These are phyloP conservation scores for Didymella glomerata DNA, from an alignment of 2,329 filamentous ascomycete species.

Conservation along the genomic window DNA sequence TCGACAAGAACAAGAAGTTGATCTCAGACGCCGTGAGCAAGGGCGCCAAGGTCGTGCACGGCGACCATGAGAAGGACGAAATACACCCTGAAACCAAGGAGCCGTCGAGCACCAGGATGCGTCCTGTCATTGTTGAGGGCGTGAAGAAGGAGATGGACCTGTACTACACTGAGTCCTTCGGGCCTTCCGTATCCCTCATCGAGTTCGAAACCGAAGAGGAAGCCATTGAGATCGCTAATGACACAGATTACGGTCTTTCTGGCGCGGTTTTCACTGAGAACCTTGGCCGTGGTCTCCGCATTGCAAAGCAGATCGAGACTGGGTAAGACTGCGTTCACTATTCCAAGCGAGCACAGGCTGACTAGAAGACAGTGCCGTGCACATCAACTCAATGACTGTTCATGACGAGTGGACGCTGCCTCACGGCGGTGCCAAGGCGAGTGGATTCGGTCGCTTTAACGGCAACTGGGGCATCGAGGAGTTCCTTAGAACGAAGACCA, in stretches of 20 bases:
- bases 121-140: conserved; percentile 72
- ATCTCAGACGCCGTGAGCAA: conserved; percentile 64
- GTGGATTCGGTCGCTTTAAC: conserved; percentile 60
- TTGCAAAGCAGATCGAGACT: conserved; percentile 62
- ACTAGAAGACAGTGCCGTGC: conserved; percentile 51
- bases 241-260: conserved; percentile 79
- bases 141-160: conserved; percentile 77
- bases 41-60: conserved; percentile 66
- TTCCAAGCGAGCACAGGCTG: neutral
- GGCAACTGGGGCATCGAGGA: conserved; percentile 57
- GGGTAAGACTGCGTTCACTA: conserved; percentile 54
- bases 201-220: conserved; percentile 74
- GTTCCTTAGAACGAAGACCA: conserved; percentile 55
- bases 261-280: conserved; percentile 77
- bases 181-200: conserved; percentile 74
- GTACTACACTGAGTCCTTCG: conserved; percentile 79
- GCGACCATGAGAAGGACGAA: conserved; percentile 51
- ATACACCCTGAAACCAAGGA: conserved; percentile 51
- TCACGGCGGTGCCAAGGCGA: conserved; percentile 60
- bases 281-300: conserved; percentile 57
- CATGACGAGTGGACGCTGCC: conserved; percentile 60
- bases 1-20: conserved; percentile 63
- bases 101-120: conserved; percentile 59
- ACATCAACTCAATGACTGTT: conserved; percentile 62
- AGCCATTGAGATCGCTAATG: conserved; percentile 77